phyloP scores from a whole-genome alignment of 805 yeast species.

The Candida ovalis region DNA sequence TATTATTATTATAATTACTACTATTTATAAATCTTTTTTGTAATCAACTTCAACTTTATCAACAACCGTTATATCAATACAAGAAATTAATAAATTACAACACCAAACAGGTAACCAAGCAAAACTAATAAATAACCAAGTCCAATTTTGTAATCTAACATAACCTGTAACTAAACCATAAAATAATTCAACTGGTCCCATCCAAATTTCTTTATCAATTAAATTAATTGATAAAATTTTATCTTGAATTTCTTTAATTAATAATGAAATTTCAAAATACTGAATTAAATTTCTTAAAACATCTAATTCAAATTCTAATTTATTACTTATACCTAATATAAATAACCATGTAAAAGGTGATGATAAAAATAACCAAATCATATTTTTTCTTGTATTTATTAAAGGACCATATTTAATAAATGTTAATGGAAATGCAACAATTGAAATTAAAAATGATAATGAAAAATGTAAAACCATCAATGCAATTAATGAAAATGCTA shows the following conservation, averaged over 20 bases:
- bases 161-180: slow-evolving; percentile 58
- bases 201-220: slow-evolving; percentile 13
- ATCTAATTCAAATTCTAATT: slow-evolving; percentile 26
- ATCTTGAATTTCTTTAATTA: slow-evolving; percentile 16
- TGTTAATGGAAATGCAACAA: slow-evolving; percentile 72
- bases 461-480: slow-evolving; percentile 82
- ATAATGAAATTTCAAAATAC: slow-evolving; percentile 20
- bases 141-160: slow-evolving; percentile 73
- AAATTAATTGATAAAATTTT: slow-evolving; percentile 14
- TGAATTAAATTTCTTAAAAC: slow-evolving; percentile 29
- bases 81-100: slow-evolving; percentile 20
- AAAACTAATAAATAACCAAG: slow-evolving; percentile 69
- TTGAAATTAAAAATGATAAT: slow-evolving; percentile 66
- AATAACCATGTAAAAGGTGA: slow-evolving; percentile 30
- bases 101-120: slow-evolving; percentile 89
- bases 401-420: slow-evolving; percentile 42
- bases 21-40: slow-evolving; percentile 4
- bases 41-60: slow-evolving; percentile 6
- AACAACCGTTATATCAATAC: slow-evolving; percentile 17
- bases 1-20: too few relatives aligned
- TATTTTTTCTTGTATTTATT: slow-evolving; percentile 12
- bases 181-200: slow-evolving; percentile 40
- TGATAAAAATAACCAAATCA: slow-evolving; percentile 26
- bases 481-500: slow-evolving; percentile 68
- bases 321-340: slow-evolving; percentile 23